Evolutionary conservation across 306 rosid genomes (phyloP).

Genomic region (Prunus campanulata): DNA sequence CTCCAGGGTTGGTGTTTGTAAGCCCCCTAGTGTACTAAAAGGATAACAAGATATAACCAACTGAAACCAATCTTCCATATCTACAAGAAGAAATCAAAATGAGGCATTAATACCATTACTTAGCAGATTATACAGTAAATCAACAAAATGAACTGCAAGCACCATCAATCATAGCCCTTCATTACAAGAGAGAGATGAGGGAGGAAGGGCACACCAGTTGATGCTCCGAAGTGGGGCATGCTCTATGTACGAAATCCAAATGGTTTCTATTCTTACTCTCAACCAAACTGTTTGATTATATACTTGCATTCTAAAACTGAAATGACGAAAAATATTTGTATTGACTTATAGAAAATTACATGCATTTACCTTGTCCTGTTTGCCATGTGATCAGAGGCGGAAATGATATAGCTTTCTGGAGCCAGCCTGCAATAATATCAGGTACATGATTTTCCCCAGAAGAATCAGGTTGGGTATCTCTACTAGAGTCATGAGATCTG

Average conservation of each 20-base stretch:
- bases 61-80: constrained; percentile 82
- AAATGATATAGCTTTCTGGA: constrained; percentile 55
- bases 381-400: constrained; percentile 73
- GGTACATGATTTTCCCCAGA: constrained; percentile 39
- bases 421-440: constrained; percentile 64
- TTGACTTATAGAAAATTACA: not conserved
- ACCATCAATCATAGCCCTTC: constrained; percentile 8
- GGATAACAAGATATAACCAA: constrained; percentile 87
- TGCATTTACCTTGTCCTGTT: constrained; percentile 67
- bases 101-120: constrained; percentile 17
- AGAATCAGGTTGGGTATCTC: constrained; percentile 37
- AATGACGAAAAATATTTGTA: not conserved
- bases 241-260: not conserved
- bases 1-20: constrained; percentile 50
- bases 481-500: constrained; percentile 35
- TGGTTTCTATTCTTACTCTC: not conserved
- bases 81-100: constrained; percentile 44
- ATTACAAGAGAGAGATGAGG: not conserved
- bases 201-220: not conserved
- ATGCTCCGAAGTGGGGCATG: not conserved
- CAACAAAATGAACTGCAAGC: constrained; percentile 18
- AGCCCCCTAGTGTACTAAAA: constrained; percentile 48
- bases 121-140: constrained; percentile 13
- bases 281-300: not conserved
- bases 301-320: not conserved